Conservation (phyloP, 495 filamentous ascomycete species). For the Usnea hakonensis region DNA sequence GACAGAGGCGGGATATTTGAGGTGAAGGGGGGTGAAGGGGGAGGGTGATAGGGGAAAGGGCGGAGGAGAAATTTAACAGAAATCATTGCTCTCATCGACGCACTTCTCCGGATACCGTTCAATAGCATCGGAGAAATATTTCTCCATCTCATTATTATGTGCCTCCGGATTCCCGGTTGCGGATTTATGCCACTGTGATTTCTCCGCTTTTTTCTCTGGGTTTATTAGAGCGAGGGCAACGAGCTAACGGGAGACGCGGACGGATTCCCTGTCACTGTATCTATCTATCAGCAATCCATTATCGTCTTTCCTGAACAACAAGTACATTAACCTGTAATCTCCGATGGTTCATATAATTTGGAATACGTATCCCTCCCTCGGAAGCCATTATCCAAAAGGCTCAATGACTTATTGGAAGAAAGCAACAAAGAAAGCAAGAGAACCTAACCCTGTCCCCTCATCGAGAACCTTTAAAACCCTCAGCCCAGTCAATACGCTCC, state of each 20-base stretch:
- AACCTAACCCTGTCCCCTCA: not conserved
- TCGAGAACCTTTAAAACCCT: not conserved
- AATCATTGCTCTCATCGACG: not conserved
- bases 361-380: too few relatives aligned
- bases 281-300: not conserved
- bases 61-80: too few relatives aligned
- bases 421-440: too few relatives aligned
- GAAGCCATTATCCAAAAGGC: not conserved
- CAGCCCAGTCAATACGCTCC: not conserved
- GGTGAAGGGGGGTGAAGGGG: too few relatives aligned
- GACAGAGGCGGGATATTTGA: not conserved
- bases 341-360: too few relatives aligned
- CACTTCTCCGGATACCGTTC: not conserved
- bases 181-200: not conserved
- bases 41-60: too few relatives aligned
- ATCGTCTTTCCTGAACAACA: too few relatives aligned
- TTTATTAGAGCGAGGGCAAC: too few relatives aligned
- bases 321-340: too few relatives aligned
- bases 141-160: not conserved
- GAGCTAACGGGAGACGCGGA: too few relatives aligned
- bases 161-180: not conserved
- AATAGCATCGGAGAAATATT: not conserved
- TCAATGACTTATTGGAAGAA: not conserved
- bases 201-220: not conserved
- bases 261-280: too few relatives aligned